Base-by-base conservation (phyloP, 2,329 filamentous ascomycete species). In the Simplicillium sp. region DNA sequence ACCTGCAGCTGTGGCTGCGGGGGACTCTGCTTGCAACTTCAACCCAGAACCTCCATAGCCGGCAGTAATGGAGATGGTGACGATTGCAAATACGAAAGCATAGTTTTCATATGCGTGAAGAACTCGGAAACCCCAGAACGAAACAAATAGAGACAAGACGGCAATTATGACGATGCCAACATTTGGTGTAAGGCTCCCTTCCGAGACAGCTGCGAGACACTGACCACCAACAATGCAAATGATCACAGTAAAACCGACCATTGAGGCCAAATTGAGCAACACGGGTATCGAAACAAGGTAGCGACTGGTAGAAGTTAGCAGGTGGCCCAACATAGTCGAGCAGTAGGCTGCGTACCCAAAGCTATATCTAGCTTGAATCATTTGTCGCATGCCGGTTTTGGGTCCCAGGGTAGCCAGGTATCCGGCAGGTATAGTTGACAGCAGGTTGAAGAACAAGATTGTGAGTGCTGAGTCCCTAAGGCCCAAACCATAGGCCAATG, bases 221-320 rank as follows among this genome's bases (percentile, higher is more conserved):
- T 76, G 71, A 2, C 77, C 78, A 17, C 76, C 77, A 12, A 81
- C 65, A 36, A 82, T 73, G 45, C 67, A 72, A 46, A 73, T 74
- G 49, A 82, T 71, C 50, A 82, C 68, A 38, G 70, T 73, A 60
- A 82, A 82, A n/a, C 77, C 77, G 4, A 69, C 73, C 3, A 81
- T 61, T 0, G 76, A 81, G 12, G 75, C 76, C 17, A 82, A 62
- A 50, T 82, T 82, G 44, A 82, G 62, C 9, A 82, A 52, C 3
- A 80, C 71, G 2, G 76, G 70, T n/a, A 82, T 53, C 1, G 70
- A 73, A 29, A 79, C 72, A 15, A 75, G 59, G 50, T 78, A 80
- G 33, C 70, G 66, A 14, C 69, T 67, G 38, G 44, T 45, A 47
- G 48, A 41, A 17, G 34, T 12, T 16, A 15, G 13, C n/a, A 15